Conservation (phyloP, 2,329 filamentous ascomycete genomes). For the Fusarium heterosporum region DNA sequence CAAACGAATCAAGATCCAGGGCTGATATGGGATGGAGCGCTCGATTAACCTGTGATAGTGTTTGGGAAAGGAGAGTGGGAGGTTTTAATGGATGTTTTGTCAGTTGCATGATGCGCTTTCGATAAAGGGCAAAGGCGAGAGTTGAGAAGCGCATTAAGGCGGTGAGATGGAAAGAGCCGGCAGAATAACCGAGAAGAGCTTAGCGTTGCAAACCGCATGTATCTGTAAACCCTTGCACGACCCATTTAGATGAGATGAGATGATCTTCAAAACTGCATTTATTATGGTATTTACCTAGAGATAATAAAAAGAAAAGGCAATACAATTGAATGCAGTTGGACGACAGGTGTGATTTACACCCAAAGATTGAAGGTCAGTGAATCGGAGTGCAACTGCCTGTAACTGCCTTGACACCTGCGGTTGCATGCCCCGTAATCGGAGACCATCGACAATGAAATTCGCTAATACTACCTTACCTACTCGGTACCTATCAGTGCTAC, state of each 20-base stretch:
- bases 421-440: conserved; percentile 27
- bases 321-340: too few species aligned
- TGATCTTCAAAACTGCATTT: too few species aligned
- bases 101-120: conserved; percentile 22
- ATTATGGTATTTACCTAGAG: too few species aligned
- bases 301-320: too few species aligned
- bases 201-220: conserved; percentile 20
- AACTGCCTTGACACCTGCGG: too few species aligned
- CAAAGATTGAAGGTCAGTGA: background rate
- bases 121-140: conserved; percentile 20
- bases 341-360: too few species aligned
- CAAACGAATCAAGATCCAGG: background rate
- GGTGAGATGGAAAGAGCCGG: conserved; percentile 38
- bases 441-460: background rate
- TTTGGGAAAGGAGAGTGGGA: conserved; percentile 1
- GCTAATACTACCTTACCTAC: too few species aligned
- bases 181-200: conserved; percentile 34
- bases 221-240: conserved; percentile 23
- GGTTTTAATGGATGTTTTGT: conserved; percentile 20
- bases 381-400: background rate
- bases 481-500: too few species aligned
- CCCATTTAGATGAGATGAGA: conserved; percentile 11
- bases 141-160: conserved; percentile 35
- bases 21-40: background rate
- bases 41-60: background rate